Base-by-base conservation (phyloP, 352 stramenopile species). In the Phytopythium vexans region DNA sequence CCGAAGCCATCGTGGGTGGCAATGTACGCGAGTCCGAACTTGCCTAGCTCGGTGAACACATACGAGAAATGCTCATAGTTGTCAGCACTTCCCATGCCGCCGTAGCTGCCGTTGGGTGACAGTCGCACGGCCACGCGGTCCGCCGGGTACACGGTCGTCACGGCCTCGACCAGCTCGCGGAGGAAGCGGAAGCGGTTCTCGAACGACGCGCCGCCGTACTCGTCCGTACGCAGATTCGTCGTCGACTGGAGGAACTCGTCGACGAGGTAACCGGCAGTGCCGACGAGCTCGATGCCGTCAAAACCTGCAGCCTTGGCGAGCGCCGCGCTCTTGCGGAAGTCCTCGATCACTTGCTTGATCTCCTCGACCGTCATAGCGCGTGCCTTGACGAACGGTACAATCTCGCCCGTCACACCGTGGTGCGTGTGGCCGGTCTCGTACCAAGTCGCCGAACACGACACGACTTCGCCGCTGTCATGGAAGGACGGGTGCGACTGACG, bases 231-330 rank as follows among this genome's bases (percentile, higher is more conserved):
- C 41, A 62, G 66, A 69, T 97, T 97, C 11, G 66, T 66, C n/a
- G 45, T 72, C n/a, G 64, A 55, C 52, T 92, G 73, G 21, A 97
- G 59, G 60, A 96, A 96, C 52, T 95, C 70, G 53, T 97, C 86
- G 42, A 98, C 65, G 9, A 98, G 62, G 46, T 97, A 97, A 8
- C 90, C 92, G 42, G 96, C 92, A 1, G 84, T 89, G 16, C 39
- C 64, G 66, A 97, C 91, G 95, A 70, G 54, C 41, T 69, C 62
- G 8, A 69, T 57, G 10, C 62, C 62, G 32, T 66, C 62, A 21
- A 72, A 97, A 6, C 91, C 91, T 15, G 88, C 88, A 14, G 85
- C 62, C 41, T 88, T 82, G 9, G 75, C 70, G 1, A 70, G 72
- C 39, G 62, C 60, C 0, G 88, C 87, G 4, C 63, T 79, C 49